These are phyloP conservation scores for Pseudogymnoascus sp. DNA, from an alignment of 2,329 filamentous ascomycete species.

Conservation along the genomic window DNA sequence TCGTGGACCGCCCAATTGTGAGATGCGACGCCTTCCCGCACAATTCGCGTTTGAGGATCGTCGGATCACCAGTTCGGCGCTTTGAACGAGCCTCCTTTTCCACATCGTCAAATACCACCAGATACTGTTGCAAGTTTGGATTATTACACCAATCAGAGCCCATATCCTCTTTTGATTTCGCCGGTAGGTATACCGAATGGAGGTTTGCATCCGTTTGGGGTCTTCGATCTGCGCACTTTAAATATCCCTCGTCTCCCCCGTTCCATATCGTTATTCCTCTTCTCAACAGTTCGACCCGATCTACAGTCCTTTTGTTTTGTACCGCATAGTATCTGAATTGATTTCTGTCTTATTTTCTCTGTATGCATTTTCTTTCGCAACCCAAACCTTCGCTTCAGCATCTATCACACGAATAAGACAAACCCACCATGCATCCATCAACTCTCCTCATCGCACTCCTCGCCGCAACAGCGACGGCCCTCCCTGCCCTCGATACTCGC, in stretches of 20 bases:
- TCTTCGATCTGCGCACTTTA: not conserved
- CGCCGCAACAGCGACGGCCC: conserved; percentile 9
- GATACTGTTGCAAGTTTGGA: conserved; percentile 2
- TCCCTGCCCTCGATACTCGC: conserved; percentile 9
- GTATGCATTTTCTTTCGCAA: not conserved
- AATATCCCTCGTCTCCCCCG: not conserved
- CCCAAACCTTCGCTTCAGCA: not conserved
- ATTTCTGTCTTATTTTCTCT: conserved; percentile 6
- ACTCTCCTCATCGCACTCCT: conserved; percentile 13
- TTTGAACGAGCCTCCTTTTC: not conserved
- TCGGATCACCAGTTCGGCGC: not conserved
- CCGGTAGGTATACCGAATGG: not conserved
- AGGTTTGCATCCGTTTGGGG: not conserved
- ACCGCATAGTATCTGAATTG: not conserved
- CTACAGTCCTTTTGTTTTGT: not conserved
- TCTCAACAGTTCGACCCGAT: not conserved
- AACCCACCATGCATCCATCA: conserved; percentile 15
- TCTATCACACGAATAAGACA: conserved; percentile 25
- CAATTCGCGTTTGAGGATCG: not conserved
- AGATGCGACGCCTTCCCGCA: not conserved
- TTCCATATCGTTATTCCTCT: not conserved
- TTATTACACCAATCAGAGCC: conserved; percentile 4
- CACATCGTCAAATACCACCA: not conserved
- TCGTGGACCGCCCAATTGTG: not conserved
- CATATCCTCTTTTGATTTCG: not conserved